Evolutionary conservation across 495 filamentous ascomycete genomes (phyloP).

Genomic region (Daldinia caldariorum): DNA sequence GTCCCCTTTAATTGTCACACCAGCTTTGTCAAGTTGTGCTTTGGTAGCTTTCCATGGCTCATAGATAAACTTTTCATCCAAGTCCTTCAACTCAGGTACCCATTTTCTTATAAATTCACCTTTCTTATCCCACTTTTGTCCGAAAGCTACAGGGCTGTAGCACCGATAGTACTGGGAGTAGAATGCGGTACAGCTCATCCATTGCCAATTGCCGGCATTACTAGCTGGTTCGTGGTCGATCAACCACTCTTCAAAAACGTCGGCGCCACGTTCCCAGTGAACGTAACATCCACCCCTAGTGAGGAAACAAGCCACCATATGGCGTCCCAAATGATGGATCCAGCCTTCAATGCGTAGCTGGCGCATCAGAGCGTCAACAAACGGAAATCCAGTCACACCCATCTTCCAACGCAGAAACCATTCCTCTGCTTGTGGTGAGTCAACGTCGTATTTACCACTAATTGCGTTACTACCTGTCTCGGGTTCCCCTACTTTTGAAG

Average conservation of each 20-base stretch:
- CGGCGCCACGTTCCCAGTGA: constrained; percentile 76
- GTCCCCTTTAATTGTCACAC: constrained; percentile 65
- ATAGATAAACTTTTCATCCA: constrained; percentile 74
- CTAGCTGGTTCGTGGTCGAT: constrained; percentile 76
- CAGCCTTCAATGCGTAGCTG: constrained; percentile 74
- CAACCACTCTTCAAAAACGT: constrained; percentile 77
- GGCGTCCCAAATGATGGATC: constrained; percentile 78
- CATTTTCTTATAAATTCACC: constrained; percentile 68
- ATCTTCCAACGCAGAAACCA: constrained; percentile 73
- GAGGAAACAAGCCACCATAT: constrained; percentile 76
- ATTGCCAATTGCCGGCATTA: constrained; percentile 79
- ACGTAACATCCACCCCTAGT: constrained; percentile 78
- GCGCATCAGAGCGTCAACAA: constrained; percentile 79
- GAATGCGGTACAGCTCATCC: constrained; percentile 78
- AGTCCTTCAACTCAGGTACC: constrained; percentile 67
- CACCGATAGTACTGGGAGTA: constrained; percentile 71
- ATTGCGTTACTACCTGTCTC: constrained; percentile 48
- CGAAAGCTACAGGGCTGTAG: constrained; percentile 73
- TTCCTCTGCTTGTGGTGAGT: constrained; percentile 63
- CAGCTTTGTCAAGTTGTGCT: constrained; percentile 67
- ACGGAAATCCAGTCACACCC: constrained; percentile 74
- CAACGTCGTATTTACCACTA: constrained; percentile 64
- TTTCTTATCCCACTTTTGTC: constrained; percentile 71
- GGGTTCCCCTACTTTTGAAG: constrained; percentile 58
- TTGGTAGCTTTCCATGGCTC: constrained; percentile 77